Evolutionary conservation across 139 green algal genomes (phyloP).

Genomic region (Spirogloea muscicola): DNA sequence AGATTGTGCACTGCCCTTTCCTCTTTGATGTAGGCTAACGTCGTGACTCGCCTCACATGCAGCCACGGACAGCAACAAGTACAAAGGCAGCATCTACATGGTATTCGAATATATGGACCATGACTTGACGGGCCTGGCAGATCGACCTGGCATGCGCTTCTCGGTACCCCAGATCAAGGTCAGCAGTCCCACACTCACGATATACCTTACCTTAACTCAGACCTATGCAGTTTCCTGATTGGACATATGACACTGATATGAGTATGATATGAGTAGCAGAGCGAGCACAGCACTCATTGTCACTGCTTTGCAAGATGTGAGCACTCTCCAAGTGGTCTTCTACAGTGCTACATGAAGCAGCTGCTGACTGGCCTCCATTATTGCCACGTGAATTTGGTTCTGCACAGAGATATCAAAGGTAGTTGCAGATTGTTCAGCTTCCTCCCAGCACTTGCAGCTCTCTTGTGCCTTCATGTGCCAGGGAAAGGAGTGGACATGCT

Average conservation of each 20-base stretch:
- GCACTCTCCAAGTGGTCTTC: neutral
- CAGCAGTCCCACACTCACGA: too few relatives aligned
- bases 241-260: too few relatives aligned
- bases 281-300: too few relatives aligned
- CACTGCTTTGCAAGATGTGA: too few relatives aligned
- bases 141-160: slow-evolving; percentile 63
- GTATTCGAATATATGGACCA: slow-evolving; percentile 99
- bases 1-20: too few relatives aligned
- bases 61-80: slow-evolving; percentile 65
- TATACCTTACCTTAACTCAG: too few relatives aligned
- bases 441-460: neutral
- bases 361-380: slow-evolving; percentile 83
- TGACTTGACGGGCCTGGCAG: slow-evolving; percentile 91
- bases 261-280: too few relatives aligned
- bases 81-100: slow-evolving; percentile 97
- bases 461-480: slow-evolving; percentile 20
- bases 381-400: slow-evolving; percentile 78
- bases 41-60: too few relatives aligned
- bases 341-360: slow-evolving; percentile 91
- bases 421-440: neutral
- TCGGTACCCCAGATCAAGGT: slow-evolving; percentile 61
- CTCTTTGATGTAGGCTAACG: too few relatives aligned
- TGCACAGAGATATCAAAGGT: slow-evolving; percentile 60
- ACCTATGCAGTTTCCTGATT: too few relatives aligned
- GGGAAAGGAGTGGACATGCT: too few relatives aligned